Conservation (phyloP, 2,329 filamentous ascomycete species). For the Ophiostoma piceae region DNA sequence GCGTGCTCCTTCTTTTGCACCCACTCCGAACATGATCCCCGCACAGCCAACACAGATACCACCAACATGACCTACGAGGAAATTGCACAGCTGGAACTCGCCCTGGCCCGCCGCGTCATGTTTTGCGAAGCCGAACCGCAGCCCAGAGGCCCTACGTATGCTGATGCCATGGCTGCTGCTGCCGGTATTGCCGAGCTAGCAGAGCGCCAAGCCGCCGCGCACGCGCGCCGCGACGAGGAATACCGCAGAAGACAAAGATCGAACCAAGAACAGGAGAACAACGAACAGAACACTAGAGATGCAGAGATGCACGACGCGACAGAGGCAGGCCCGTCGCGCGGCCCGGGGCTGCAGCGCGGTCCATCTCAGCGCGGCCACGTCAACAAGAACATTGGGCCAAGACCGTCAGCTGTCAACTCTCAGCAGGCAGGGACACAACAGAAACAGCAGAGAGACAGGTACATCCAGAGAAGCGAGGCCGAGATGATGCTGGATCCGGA, state of each 20-base stretch:
- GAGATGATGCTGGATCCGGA: background rate
- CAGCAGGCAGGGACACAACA: background rate
- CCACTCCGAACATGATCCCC: background rate
- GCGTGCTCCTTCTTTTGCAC: constrained; percentile 8
- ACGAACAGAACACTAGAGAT: background rate
- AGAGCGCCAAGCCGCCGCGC: background rate
- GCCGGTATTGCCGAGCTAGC: background rate
- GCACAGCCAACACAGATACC: constrained; percentile 8
- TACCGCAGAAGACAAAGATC: background rate
- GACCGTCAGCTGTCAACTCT: background rate
- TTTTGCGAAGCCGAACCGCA: background rate
- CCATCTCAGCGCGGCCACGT: background rate
- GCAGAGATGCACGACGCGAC: background rate
- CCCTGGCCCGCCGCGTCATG: background rate
- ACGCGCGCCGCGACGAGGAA: background rate
- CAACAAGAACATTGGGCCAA: background rate
- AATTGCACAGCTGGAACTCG: background rate
- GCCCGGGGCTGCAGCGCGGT: background rate
- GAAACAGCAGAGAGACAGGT: background rate
- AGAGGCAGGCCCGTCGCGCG: background rate
- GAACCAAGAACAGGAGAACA: background rate
- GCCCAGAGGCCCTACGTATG: background rate
- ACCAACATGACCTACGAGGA: background rate
- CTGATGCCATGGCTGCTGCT: background rate
- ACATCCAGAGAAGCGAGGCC: background rate